These are phyloP conservation scores for Diplodia scrobiculata DNA, from an alignment of 2,329 filamentous ascomycete genomes.

Conservation along the genomic window DNA sequence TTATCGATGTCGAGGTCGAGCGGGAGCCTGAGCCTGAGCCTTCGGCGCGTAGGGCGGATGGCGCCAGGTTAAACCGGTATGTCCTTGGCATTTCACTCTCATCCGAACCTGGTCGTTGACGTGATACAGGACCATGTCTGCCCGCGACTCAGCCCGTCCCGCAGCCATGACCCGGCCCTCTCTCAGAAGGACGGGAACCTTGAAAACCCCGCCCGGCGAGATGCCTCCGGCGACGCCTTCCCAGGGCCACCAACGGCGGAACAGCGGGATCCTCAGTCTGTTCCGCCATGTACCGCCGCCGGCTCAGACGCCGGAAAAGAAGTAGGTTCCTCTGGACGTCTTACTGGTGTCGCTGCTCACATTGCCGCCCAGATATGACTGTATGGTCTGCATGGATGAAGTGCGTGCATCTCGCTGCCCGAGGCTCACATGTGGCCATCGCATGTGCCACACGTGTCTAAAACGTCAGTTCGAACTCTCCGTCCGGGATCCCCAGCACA, in stretches of 20 bases:
- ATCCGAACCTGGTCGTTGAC: slow-evolving; percentile 30
- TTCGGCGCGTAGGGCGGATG: slow-evolving; percentile 38
- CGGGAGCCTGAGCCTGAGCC: slow-evolving; percentile 36
- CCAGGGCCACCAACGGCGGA: slow-evolving; percentile 34
- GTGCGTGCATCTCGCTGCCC: slow-evolving; percentile 44
- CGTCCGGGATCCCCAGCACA: slow-evolving; percentile 73
- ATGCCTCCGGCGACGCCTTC: slow-evolving; percentile 33
- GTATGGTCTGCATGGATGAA: slow-evolving; percentile 13
- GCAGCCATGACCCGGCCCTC: slow-evolving; percentile 36
- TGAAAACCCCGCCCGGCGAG: slow-evolving; percentile 36
- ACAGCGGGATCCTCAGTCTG: slow-evolving; percentile 40
- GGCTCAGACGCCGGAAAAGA: slow-evolving; percentile 34
- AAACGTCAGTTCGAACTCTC: slow-evolving; percentile 74
- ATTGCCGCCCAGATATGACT: slow-evolving; percentile 1
- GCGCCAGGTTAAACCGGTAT: slow-evolving; percentile 21
- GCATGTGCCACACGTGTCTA: slow-evolving; percentile 78
- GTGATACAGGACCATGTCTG: slow-evolving; percentile 36
- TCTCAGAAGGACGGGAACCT: slow-evolving; percentile 38
- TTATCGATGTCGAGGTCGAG: slow-evolving; percentile 40
- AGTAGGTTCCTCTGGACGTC: slow-evolving; percentile 37
- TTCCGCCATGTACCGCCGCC: slow-evolving; percentile 38
- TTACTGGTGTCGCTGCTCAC: not conserved
- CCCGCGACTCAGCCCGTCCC: slow-evolving; percentile 38
- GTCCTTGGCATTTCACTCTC: not conserved
- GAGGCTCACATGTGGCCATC: slow-evolving; percentile 75